Conservation (phyloP, 2,329 filamentous ascomycete species). For the Sclerotinia borealis region DNA sequence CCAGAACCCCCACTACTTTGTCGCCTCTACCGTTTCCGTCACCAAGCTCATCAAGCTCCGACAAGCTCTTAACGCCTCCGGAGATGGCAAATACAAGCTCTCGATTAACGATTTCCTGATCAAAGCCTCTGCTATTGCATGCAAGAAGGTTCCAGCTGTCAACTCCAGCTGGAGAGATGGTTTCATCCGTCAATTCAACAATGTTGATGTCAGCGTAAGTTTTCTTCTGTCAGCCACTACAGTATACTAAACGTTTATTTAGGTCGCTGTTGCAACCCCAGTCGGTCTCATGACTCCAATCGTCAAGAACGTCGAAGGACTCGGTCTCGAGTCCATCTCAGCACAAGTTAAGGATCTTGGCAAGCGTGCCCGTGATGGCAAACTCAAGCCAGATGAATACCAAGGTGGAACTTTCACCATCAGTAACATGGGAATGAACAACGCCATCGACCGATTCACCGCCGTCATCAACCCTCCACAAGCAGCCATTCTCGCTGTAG, state of each 20-base stretch:
- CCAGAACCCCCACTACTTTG: conserved; percentile 98
- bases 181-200: conserved; percentile 87
- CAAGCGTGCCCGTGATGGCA: conserved; percentile 91
- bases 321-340: conserved; percentile 85
- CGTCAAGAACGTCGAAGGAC: conserved; percentile 79
- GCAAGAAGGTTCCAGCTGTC: conserved; percentile 87
- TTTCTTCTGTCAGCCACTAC: neutral
- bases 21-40: conserved; percentile 85
- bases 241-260: conserved; percentile 1
- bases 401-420: conserved; percentile 98
- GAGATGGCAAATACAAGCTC: conserved; percentile 95
- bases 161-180: conserved; percentile 94
- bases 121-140: conserved; percentile 86
- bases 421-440: conserved; percentile 99
- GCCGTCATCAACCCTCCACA: conserved; percentile 99
- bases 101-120: conserved; percentile 99
- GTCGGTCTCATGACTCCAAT: conserved; percentile 95
- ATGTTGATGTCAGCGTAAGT: conserved; percentile 91
- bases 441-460: conserved; percentile 92
- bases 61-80: conserved; percentile 79
- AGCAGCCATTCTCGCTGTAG: conserved; percentile 89
- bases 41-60: conserved; percentile 95
- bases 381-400: conserved; percentile 99
- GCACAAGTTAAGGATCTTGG: conserved; percentile 89
- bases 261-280: conserved; percentile 60